Evolutionary conservation across 2,329 filamentous ascomycete species (phyloP), one percentile per base, ranked within the genome.

Genomic region (Capronia epimyces): DNA sequence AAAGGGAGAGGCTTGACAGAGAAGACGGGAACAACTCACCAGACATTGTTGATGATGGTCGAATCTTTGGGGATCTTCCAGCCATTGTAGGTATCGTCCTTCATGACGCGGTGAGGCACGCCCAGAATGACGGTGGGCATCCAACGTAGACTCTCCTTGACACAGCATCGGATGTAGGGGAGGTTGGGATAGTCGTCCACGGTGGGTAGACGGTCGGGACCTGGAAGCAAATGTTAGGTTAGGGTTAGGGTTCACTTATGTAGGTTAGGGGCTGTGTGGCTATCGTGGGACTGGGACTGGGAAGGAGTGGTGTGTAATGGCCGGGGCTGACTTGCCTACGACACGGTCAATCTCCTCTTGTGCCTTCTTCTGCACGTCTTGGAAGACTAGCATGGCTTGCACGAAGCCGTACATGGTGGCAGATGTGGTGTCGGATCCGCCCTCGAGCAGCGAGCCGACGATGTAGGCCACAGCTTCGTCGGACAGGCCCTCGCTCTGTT

Each of bases 121-220:
- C 52, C 59, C 16, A 53, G 32, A 4, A 62, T 55, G 13, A 55
- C 50, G 2, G 52, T 54, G 0, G 78, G 76, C 3, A 77, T 69
- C 77, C 79, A 81, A 2, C 79, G 71, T 9, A 81, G 64, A 1
- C 75, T 70, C 54, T 83, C 80, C 52, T 80, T 80, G 15, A 80
- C 70, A 10, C 79, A 68, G 1, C 73, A 74, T 15, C 71, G 69
- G 29, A 80, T 62, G 57, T 81, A 82, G 0, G 76, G 77, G 7
- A 82, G 59, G 1, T 66, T 63, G 0, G 67, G 63, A 10, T 69
- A 67, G 57, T 82, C 78, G 27, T 74, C 69, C 61, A 73, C 75
- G 21, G 60, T 64, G 0, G 78, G 78, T 7, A 72, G 67, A 2
- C 78, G 69, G 9, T 67, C 49, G 0, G 65, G 57, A n/a, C n/a